Percentiles rank a stretch among this genome's conserved stretches.
These are phyloP conservation scores for Ottelia alismoides DNA, from an alignment of 106 monocot species.

Conservation along the genomic window DNA sequence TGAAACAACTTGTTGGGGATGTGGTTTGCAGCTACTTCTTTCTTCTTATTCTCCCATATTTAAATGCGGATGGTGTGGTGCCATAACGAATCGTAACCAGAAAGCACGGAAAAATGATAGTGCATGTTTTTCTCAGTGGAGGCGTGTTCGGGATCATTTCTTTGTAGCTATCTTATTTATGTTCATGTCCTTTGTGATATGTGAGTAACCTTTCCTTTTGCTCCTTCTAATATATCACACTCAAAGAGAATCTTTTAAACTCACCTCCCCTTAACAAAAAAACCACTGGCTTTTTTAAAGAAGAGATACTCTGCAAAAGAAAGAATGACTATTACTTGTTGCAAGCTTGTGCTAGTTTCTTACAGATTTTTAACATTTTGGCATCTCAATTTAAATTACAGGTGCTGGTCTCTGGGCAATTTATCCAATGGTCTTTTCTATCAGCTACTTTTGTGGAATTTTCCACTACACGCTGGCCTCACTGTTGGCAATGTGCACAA, in stretches of 20 bases:
- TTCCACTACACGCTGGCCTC: slow-evolving; percentile 52
- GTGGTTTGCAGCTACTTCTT: slow-evolving; percentile 69
- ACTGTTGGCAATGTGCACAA: slow-evolving; percentile 47
- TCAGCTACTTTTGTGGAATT: slow-evolving; percentile 49
- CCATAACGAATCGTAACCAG: slow-evolving; percentile 47
- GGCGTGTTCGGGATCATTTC: slow-evolving; percentile 39
- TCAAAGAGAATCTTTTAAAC: too few species aligned
- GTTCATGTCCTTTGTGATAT: slow-evolving; percentile 78
- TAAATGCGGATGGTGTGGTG: slow-evolving; percentile 97
- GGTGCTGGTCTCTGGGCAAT: slow-evolving; percentile 88
- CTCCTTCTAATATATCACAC: too few species aligned
- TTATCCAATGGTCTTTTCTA: slow-evolving; percentile 65
- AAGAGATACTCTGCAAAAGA: too few species aligned
- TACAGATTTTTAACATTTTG: too few species aligned
- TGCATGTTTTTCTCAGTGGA: slow-evolving; percentile 67
- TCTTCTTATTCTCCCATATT: slow-evolving; percentile 51
- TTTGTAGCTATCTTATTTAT: slow-evolving; percentile 53
- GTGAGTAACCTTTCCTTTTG: too few species aligned
- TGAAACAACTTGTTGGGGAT: slow-evolving; percentile 80
- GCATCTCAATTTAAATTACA: slow-evolving; percentile 9
- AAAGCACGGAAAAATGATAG: slow-evolving; percentile 45
- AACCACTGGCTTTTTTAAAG: too few species aligned
- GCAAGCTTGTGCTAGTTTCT: too few species aligned
- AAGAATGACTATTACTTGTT: too few species aligned
- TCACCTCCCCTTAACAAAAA: too few species aligned